Base-by-base conservation (phyloP, 257 asterid genomes). In the Gynochthodes officinalis region DNA sequence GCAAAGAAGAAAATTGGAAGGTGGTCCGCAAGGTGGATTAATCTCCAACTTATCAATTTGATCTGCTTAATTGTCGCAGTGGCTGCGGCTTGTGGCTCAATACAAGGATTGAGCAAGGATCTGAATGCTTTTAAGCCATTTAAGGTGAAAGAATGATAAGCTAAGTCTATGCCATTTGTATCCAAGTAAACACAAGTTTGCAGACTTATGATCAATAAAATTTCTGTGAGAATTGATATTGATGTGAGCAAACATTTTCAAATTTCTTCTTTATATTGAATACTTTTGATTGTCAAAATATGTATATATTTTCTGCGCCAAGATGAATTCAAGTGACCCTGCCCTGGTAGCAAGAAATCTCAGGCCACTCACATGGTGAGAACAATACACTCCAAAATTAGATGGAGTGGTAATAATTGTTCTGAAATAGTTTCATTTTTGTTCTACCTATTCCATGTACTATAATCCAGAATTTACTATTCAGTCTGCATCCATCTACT, bases 61-160 rank as follows among this genome's bases (percentile, higher is more conserved):
- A 72, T 53, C 5, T 88, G 87, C 74, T 81, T 86, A 75, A 75
- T 88, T 7, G 84, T 88, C 2, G 83, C 91, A 5, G 18, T 84
- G 61, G 85, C 87, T 12, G 89, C 90, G 0, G 89, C 84, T 2
- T 83, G 87, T 71, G 93, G 93, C 57, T 77, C 93, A 13, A 62
- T 88, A 76, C 84, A 84, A 75, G 95, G 91, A 12, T 78, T 86
- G 6, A 46, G 39, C 32, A 70, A 72, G 71, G 72, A 79, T 37
- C 78, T 84, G 70, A 57, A 48, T 52, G 60, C 76, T 33, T 84
- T 65, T 77, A 73, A 79, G 76, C 89, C 86, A 5, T 88, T 84
- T 1, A 64, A 67, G 42, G 67, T 73, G 39, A 62, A 67, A 14
- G 72, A 68, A 58, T 69, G 2, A 69, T 27, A 40, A 64, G 1